Evolutionary conservation across 1,139 yeast genomes (phyloP).

Genomic region (Diutina neorugosa): DNA sequence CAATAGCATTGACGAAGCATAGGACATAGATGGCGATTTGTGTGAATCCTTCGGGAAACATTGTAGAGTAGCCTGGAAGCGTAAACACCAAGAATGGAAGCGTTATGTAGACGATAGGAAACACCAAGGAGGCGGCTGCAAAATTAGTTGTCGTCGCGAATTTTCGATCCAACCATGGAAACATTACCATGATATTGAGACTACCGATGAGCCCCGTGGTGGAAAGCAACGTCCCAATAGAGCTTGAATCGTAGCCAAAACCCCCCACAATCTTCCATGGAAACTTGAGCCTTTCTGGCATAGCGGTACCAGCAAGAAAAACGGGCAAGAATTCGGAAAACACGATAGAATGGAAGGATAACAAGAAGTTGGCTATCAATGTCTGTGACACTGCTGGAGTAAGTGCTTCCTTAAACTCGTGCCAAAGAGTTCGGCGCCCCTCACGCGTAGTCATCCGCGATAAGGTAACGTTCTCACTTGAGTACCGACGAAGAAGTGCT

Average conservation of each 20-base stretch:
- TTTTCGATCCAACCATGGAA: slow-evolving; percentile 10
- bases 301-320: slow-evolving; percentile 37
- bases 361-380: slow-evolving; percentile 28
- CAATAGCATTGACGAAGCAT: neutral
- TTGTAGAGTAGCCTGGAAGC: neutral
- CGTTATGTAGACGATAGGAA: neutral
- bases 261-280: slow-evolving; percentile 13
- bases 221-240: slow-evolving; percentile 10
- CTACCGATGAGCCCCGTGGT: slow-evolving; percentile 11
- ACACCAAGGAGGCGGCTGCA: neutral
- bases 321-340: slow-evolving; percentile 51
- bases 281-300: slow-evolving; percentile 24
- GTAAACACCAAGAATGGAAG: neutral
- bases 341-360: slow-evolving; percentile 39
- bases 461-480: neutral
- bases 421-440: neutral
- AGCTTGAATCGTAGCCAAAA: slow-evolving; percentile 17
- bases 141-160: slow-evolving; percentile 6
- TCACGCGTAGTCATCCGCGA: neutral
- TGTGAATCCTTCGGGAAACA: slow-evolving; percentile 1
- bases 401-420: slow-evolving; percentile 4
- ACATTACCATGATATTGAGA: slow-evolving; percentile 8
- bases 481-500: neutral
- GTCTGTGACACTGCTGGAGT: slow-evolving; percentile 31
- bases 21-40: neutral